Conservation (phyloP, 2,329 filamentous ascomycete genomes). For the Neonectria ditissima region DNA sequence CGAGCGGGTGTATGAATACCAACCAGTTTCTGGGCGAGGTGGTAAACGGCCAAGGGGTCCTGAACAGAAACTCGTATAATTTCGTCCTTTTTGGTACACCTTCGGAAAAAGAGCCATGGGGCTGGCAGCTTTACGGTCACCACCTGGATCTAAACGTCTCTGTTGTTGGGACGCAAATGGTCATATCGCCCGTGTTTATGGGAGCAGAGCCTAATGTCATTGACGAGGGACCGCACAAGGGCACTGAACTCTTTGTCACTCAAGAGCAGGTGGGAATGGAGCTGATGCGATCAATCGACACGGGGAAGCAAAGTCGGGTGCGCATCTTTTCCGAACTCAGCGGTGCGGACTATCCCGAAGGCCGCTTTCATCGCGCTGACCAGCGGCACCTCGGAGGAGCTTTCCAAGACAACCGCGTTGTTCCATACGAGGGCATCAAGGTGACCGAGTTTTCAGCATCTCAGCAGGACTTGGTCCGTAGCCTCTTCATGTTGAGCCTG, state of each 20-base stretch:
- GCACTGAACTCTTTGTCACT: slow-evolving; percentile 72
- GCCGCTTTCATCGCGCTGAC: slow-evolving; percentile 82
- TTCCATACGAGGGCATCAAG: slow-evolving; percentile 78
- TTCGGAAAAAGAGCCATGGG: slow-evolving; percentile 71
- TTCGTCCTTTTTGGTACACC: slow-evolving; percentile 76
- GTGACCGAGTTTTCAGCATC: slow-evolving; percentile 3
- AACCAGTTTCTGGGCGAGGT: slow-evolving; percentile 80
- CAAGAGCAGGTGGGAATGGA: slow-evolving; percentile 72
- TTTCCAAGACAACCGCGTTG: slow-evolving; percentile 78
- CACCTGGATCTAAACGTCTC: slow-evolving; percentile 80
- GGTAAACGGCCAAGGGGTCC: slow-evolving; percentile 68
- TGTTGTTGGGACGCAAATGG: slow-evolving; percentile 71
- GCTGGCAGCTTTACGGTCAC: slow-evolving; percentile 79
- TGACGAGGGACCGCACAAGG: slow-evolving; percentile 69
- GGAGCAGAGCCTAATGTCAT: slow-evolving; percentile 83
- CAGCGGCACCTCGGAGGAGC: slow-evolving; percentile 81
- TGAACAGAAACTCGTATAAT: slow-evolving; percentile 81
- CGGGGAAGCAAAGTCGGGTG: slow-evolving; percentile 3
- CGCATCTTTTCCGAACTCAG: slow-evolving; percentile 60
- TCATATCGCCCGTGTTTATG: slow-evolving; percentile 79
- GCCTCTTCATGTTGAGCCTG: slow-evolving; percentile 13
- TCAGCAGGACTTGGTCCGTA: slow-evolving; percentile 17
- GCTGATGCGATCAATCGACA: slow-evolving; percentile 71
- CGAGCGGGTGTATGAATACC: slow-evolving; percentile 74
- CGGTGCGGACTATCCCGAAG: slow-evolving; percentile 72